A percentile compares a stretch with the other conserved stretches of the same genome.
These are phyloP conservation scores for Diaporthe amygdali DNA, from an alignment of 2,329 filamentous ascomycete species.

Conservation along the genomic window DNA sequence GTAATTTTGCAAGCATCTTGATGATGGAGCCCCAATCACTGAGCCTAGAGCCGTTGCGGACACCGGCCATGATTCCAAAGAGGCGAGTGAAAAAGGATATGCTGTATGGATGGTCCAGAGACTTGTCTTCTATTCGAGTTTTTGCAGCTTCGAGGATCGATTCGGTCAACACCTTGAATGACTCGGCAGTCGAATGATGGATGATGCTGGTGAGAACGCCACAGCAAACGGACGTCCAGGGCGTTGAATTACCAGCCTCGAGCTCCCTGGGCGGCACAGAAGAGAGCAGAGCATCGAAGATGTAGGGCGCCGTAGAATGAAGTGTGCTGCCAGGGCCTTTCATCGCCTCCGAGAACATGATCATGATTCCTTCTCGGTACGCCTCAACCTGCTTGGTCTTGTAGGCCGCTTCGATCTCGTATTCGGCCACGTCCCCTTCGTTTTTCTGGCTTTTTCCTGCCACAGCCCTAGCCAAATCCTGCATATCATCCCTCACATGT, in stretches of 20 bases:
- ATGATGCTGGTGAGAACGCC: slow-evolving; percentile 82
- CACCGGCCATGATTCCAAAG: slow-evolving; percentile 73
- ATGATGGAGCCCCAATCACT: slow-evolving; percentile 73
- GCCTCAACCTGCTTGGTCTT: slow-evolving; percentile 65
- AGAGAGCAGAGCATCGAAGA: slow-evolving; percentile 57
- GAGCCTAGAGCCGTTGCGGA: slow-evolving; percentile 81
- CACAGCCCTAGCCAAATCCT: slow-evolving; percentile 37
- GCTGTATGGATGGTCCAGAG: slow-evolving; percentile 41
- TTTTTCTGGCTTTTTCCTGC: neutral
- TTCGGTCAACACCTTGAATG: slow-evolving; percentile 72
- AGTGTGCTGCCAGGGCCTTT: slow-evolving; percentile 66
- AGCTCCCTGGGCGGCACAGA: slow-evolving; percentile 57
- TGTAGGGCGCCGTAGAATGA: slow-evolving; percentile 63
- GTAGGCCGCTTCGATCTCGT: slow-evolving; percentile 33
- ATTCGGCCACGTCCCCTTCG: slow-evolving; percentile 7
- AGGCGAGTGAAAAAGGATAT: slow-evolving; percentile 59
- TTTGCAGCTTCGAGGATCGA: slow-evolving; percentile 59
- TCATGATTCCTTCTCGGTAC: slow-evolving; percentile 90
- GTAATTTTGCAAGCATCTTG: slow-evolving; percentile 56
- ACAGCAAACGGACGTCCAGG: slow-evolving; percentile 70
- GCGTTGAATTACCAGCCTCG: slow-evolving; percentile 48
- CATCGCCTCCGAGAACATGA: slow-evolving; percentile 84
- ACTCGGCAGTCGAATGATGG: slow-evolving; percentile 79
- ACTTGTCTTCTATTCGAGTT: slow-evolving; percentile 41
- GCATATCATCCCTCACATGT: slow-evolving; percentile 74